Conservation (phyloP, 768 basidiomycete species). For the Brasilioporus rufonigricans region DNA sequence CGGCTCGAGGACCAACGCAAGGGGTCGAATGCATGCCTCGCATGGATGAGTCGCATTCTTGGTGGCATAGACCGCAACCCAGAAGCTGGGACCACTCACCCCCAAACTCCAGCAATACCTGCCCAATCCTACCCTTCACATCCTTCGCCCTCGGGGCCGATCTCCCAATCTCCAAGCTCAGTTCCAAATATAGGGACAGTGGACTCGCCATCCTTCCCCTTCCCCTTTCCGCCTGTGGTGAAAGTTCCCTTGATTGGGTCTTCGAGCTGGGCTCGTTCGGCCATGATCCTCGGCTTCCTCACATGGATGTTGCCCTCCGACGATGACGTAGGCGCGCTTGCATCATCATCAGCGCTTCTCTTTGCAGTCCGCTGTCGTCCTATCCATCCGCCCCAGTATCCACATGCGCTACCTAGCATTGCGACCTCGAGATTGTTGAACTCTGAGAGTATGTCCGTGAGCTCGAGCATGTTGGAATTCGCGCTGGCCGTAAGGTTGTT, state of each 20-base stretch:
- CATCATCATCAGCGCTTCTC: background rate
- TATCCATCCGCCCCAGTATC: conserved; percentile 37
- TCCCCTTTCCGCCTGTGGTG: conserved; percentile 12
- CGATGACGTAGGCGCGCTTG: background rate
- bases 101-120: conserved; percentile 52
- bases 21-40: too few species aligned
- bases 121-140: conserved; percentile 60
- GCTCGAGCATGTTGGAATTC: conserved; percentile 1
- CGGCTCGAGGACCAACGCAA: background rate
- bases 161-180: conserved; percentile 25
- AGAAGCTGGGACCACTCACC: conserved; percentile 33
- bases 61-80: background rate
- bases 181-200: background rate
- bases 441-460: conserved; percentile 24
- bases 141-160: conserved; percentile 18
- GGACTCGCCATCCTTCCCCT: conserved; percentile 1
- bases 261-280: conserved; percentile 12
- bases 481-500: background rate
- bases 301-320: background rate
- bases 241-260: background rate
- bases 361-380: conserved; percentile 2
- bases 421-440: conserved; percentile 36
- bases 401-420: conserved; percentile 41
- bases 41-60: background rate
- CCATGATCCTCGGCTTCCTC: conserved; percentile 18